These are phyloP conservation scores for Clausena lansium DNA, from an alignment of 345 rosid genomes.

Conservation along the genomic window DNA sequence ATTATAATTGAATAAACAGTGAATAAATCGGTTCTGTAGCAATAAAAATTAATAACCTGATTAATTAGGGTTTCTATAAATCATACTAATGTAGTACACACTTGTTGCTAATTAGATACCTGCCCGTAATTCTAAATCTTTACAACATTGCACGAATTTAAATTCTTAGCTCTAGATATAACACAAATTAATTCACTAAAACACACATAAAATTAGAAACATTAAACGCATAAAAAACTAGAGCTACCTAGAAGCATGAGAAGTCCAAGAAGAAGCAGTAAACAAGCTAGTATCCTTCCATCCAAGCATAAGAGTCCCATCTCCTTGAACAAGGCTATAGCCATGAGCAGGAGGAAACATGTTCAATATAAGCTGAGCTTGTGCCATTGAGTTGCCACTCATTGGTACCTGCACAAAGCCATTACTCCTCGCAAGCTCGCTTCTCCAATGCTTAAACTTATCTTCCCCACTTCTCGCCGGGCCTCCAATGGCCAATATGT, in stretches of 20 bases:
- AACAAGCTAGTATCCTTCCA: constrained; percentile 67
- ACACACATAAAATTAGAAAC: neutral
- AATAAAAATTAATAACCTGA: no score
- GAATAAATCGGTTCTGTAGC: no score
- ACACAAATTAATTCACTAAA: neutral
- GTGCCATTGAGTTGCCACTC: constrained; percentile 67
- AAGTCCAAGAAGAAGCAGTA: constrained; percentile 72
- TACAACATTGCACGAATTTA: neutral
- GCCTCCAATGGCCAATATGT: constrained; percentile 65
- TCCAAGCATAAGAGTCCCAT: constrained; percentile 62
- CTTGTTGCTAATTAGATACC: neutral
- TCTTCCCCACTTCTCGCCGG: constrained; percentile 72
- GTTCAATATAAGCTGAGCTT: constrained; percentile 64
- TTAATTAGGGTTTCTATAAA: neutral
- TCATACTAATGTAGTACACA: neutral
- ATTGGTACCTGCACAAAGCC: constrained; percentile 46
- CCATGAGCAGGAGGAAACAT: constrained; percentile 66
- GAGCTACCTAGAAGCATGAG: constrained; percentile 30
- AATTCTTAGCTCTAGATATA: neutral
- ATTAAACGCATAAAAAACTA: neutral
- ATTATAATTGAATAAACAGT: no score
- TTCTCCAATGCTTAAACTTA: constrained; percentile 52
- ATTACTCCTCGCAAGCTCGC: constrained; percentile 33
- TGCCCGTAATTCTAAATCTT: neutral
- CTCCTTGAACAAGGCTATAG: constrained; percentile 56